Conservation (phyloP, 306 rosid genomes). For the Pyrus betulifolia region DNA sequence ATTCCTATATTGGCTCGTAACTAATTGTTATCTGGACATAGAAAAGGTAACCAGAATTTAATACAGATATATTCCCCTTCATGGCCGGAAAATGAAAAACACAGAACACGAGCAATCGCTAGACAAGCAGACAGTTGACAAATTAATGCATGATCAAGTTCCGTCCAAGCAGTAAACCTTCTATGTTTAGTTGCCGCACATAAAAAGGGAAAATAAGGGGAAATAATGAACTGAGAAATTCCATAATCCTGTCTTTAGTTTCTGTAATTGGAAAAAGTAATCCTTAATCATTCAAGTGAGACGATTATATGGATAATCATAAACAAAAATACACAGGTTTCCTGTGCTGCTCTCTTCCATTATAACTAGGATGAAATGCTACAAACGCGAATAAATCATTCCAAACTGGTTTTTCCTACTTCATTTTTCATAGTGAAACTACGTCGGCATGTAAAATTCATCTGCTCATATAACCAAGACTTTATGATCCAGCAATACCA, state of each 20-base stretch:
- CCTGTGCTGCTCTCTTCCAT: neutral
- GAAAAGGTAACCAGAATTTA: neutral
- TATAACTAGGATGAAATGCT: neutral
- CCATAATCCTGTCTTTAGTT: neutral
- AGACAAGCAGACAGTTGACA: neutral
- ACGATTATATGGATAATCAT: neutral
- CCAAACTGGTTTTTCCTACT: neutral
- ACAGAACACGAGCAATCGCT: neutral
- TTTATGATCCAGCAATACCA: neutral
- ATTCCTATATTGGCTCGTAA: no score
- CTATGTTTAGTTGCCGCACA: neutral
- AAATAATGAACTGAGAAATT: neutral
- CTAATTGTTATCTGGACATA: no score
- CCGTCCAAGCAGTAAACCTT: neutral
- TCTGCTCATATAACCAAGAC: neutral
- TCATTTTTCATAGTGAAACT: neutral
- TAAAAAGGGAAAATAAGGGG: neutral
- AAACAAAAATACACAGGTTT: neutral
- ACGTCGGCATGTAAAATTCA: neutral
- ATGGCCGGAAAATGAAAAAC: neutral
- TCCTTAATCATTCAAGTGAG: neutral
- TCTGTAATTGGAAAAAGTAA: neutral
- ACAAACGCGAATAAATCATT: neutral
- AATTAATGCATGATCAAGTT: neutral
- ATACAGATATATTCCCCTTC: neutral